A percentile compares a stretch with the other conserved stretches of the same genome.
phyloP scores from a whole-genome alignment of 345 rosid species.

The Corchorus capsularis region DNA sequence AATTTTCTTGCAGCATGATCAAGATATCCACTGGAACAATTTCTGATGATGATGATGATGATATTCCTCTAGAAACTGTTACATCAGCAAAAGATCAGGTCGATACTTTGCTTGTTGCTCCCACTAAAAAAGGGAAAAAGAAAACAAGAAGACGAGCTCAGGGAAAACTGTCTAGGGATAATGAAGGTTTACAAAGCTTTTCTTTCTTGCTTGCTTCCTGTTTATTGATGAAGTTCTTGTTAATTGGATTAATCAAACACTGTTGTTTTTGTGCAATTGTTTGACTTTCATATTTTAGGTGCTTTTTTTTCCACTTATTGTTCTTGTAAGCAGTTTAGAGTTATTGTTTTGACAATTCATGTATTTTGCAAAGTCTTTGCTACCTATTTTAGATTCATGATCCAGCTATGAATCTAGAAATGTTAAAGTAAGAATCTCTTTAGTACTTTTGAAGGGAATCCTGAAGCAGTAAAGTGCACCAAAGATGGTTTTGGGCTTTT shows the following conservation, averaged over 20 bases:
- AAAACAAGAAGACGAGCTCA: slow-evolving; percentile 37
- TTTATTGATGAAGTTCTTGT: slow-evolving; percentile 4
- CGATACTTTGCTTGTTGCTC: slow-evolving; percentile 25
- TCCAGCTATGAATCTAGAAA: background rate
- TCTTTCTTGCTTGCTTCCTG: background rate
- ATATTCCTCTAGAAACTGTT: slow-evolving; percentile 27
- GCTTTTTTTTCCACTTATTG: background rate
- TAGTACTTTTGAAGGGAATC: background rate
- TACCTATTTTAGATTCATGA: slow-evolving; percentile 4
- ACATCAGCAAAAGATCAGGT: slow-evolving; percentile 34
- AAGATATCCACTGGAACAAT: slow-evolving; percentile 32
- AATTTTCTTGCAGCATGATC: slow-evolving; percentile 44
- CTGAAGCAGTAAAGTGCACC: background rate
- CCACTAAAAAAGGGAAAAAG: slow-evolving; percentile 43
- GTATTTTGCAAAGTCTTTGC: background rate
- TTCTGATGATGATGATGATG: slow-evolving; percentile 26
- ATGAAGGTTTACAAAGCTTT: slow-evolving; percentile 3
- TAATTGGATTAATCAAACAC: background rate
- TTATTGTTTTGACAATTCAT: background rate
- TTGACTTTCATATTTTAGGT: background rate
- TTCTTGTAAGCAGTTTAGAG: background rate
- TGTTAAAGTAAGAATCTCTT: background rate
- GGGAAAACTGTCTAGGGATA: slow-evolving; percentile 1
- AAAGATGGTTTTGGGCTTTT: background rate
- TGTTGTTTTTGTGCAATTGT: background rate